Evolutionary conservation across 371 early-diverging fungal genomes (phyloP).

Genomic region (Apophysomyces ossiformis): DNA sequence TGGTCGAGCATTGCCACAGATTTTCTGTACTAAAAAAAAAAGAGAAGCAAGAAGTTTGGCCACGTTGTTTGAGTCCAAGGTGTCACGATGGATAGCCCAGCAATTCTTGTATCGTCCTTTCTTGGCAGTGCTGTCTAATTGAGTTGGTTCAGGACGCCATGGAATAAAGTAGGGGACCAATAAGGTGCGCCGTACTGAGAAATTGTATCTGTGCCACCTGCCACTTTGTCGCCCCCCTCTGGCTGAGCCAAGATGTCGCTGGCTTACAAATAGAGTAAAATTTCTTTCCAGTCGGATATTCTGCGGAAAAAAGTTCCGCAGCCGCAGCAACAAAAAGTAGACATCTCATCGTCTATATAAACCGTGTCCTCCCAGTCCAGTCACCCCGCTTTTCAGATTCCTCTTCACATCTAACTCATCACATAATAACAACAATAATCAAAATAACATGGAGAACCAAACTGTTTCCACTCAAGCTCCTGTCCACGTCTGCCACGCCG

Average conservation of each 20-base stretch:
- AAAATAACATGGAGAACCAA: neutral
- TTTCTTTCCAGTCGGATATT: slow-evolving; percentile 3
- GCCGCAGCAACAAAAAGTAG: neutral
- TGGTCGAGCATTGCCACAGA: neutral
- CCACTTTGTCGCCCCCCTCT: neutral
- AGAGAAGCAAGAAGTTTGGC: neutral
- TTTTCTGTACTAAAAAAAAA: neutral
- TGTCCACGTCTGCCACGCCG: slow-evolving; percentile 81
- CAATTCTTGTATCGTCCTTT: neutral
- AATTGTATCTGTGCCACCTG: slow-evolving; percentile 2
- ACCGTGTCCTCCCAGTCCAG: neutral
- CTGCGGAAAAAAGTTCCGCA: slow-evolving; percentile 7
- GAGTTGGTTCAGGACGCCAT: neutral
- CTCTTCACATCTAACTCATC: neutral
- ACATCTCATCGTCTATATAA: neutral
- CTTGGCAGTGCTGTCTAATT: neutral
- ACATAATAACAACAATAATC: neutral
- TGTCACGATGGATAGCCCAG: neutral
- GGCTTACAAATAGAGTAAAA: slow-evolving; percentile 1
- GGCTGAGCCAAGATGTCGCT: slow-evolving; percentile 3
- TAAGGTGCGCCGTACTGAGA: neutral
- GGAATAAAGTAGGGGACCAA: neutral
- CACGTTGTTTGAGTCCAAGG: neutral
- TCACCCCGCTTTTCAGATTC: neutral
- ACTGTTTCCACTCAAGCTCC: slow-evolving; percentile 24